Evolutionary conservation across 495 filamentous ascomycete species (phyloP), one percentile per base, ranked within the genome.

Genomic region (Penicillium ucsense): DNA sequence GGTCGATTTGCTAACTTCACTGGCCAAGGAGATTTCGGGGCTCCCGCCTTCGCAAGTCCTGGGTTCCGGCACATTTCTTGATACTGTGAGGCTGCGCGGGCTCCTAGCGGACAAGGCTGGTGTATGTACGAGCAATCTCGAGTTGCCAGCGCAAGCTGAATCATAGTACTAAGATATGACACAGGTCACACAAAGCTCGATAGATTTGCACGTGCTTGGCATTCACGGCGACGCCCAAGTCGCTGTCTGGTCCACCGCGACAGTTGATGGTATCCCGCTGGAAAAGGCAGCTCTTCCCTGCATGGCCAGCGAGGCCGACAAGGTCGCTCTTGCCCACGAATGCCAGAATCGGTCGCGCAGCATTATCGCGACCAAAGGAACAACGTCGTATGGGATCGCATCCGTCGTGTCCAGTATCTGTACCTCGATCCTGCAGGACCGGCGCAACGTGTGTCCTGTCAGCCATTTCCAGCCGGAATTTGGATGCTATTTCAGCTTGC

Each of bases 1-100:
- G 0, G 70, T 75, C 39, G 72, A 75, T 53, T 55, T 74, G 2
- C 54, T 74, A n/a, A 74, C 72, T 9, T 57, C 61, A 27, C 54
- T 71, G 11, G 67, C 64, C 0, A 59, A 59, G 11, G 50, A 63
- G 39, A 35, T 70, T 3, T 61, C 60, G 2, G 63, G 68, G 54
- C 67, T 45, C 5, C 43, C 32, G 3, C 3, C 4, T 8, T 34
- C 31, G 3, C 43, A 35, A 34, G 43, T 45, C 1, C 4, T 45
- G 8, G 43, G 43, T 9, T 45, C 43, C 4, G 43, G 43, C 35
- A 45, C 43, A 3, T 45, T 20, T 7, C 43, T 45, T 8, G 43
- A 45, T 29, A 35, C 43, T 10, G 32, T 45, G 4, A 5, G 43
- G 36, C 35, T 45, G 20, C 32, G 30, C 4, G 6, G 36, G 8